Base-by-base conservation (phyloP, 768 basidiomycete genomes). In the Pleurotus citrinopileatus region DNA sequence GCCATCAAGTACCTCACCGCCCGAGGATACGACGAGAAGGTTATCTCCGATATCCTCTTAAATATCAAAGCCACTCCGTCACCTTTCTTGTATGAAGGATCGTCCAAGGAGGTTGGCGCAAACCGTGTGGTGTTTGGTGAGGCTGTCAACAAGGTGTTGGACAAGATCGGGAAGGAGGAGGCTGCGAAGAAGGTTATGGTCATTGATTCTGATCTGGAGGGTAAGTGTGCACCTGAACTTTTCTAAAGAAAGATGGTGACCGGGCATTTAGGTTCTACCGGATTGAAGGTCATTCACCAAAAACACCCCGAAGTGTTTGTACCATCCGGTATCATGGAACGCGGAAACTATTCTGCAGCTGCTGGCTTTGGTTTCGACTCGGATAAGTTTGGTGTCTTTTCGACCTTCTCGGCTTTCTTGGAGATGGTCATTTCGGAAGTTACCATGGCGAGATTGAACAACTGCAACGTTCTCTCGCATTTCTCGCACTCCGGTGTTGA, bases 361-460 rank as follows among this genome's bases (percentile, higher is more conserved):
- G 89, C 90, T 20, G 91, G 92, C 10, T 94, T 94, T 64, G 92
- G 92, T 37, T 93, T 91, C 63, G 87, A 84, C 32, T 67, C 78
- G 20, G 79, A 91, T 62, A 92, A 91, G 69, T 89, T 87, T 56
- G 91, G 92, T 57, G 89, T 92, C 53, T 91, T 91, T 74, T 91
- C 90, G 22, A 94, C 92, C 3, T 94, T 94, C 73, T 89, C 88
- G 45, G 91, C 92, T 3, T 94, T 94, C 78, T 76, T 92, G 55
- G 92, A 94, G 79, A 94, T 94, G 92, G 76, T 89, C 45, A 69
- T 94, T 52, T 92, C 90, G 3, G 92, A 94, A 68, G 73, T 93
- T 48, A 94, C 92, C 9, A 94, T 94, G 92, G 92, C 92, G n/a
- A 82, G 92, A 51, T 69, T 94, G 66, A 94, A 94, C 69, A 78